Conservation (phyloP, 164 flowering plant species). For the Vitis amurensis region DNA sequence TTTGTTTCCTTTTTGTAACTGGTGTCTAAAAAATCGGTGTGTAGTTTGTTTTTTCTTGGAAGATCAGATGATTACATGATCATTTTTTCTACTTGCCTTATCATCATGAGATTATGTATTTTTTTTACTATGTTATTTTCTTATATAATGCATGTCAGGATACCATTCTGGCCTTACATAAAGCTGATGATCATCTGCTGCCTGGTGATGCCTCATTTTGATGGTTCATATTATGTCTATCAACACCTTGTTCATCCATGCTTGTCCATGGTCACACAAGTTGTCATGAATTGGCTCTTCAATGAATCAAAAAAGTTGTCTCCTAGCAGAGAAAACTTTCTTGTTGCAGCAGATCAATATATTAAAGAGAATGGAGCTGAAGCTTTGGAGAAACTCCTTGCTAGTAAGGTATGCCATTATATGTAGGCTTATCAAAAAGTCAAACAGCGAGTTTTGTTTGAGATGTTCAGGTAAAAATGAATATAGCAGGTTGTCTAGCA, state of each 20-base stretch:
- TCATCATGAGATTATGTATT: no score
- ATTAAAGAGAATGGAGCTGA: conserved; percentile 22
- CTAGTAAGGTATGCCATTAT: conserved; percentile 11
- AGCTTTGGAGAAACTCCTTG: conserved; percentile 22
- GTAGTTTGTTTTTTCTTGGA: no score
- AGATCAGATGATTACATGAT: no score
- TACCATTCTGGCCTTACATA: conserved; percentile 22
- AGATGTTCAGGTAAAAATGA: no score
- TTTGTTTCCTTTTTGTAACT: no score
- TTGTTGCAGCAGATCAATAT: conserved; percentile 16
- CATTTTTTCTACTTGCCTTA: no score
- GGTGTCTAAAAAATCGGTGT: no score
- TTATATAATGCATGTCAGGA: conserved; percentile 29
- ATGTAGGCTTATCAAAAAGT: neutral
- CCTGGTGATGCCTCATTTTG: conserved; percentile 16
- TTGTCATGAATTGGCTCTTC: neutral
- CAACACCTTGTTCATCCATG: conserved; percentile 18
- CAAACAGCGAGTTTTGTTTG: no score
- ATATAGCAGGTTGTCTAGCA: no score
- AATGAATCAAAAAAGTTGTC: neutral
- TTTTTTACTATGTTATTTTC: neutral
- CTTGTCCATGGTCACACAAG: neutral
- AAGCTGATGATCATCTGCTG: conserved; percentile 21
- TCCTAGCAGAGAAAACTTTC: conserved; percentile 7
- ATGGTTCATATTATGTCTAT: conserved; percentile 23